Base-by-base conservation (phyloP, 345 rosid genomes). In the Populus simonii region DNA sequence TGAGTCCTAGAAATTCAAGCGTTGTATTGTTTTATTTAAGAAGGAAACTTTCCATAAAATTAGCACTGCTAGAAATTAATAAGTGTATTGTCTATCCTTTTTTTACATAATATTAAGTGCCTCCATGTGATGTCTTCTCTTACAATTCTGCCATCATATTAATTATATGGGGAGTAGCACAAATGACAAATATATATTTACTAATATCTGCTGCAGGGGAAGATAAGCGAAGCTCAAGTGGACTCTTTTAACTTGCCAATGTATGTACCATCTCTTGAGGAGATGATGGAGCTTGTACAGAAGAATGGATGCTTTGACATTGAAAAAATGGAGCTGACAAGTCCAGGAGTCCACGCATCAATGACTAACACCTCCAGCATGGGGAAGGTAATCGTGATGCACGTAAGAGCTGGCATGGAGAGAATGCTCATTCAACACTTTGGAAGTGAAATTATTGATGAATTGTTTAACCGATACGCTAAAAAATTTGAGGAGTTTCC, bases 361-460 rank as follows among this genome's bases (percentile, higher is more conserved):
- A 33, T 33, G 6, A 33, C 6, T 4, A 4, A 33, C 36, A 5
- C 36, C 36, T 33, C 36, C 6, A 33, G 36, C 36, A 33, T 33
- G 10, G 47, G 53, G 49, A 25, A 67, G 16, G 23, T 20, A 7
- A 17, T 39, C 35, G 38, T 1, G n/a, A 68, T 51, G 66, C 67
- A 66, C 47, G 10, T 73, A 13, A 74, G 82, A 73, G 81, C 84
- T 43, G 49, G 25, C 11, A 1, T 10, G 18, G 55, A 77, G 69
- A 70, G 43, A 59, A 39, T 73, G 2, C 10, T 73, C 1, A 74
- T 27, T 45, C 67, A 72, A 59, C 87, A 83, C 55, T 88, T 86
- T 76, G 82, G 85, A 33, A 62, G 41, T 38, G 71, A 74, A 11
- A 83, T 80, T 45, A 74, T 62, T 17, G 81, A 78, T 53, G 79